Conservation (phyloP, 495 filamentous ascomycete genomes). For the Pseudomonodictys pantanalensis region DNA sequence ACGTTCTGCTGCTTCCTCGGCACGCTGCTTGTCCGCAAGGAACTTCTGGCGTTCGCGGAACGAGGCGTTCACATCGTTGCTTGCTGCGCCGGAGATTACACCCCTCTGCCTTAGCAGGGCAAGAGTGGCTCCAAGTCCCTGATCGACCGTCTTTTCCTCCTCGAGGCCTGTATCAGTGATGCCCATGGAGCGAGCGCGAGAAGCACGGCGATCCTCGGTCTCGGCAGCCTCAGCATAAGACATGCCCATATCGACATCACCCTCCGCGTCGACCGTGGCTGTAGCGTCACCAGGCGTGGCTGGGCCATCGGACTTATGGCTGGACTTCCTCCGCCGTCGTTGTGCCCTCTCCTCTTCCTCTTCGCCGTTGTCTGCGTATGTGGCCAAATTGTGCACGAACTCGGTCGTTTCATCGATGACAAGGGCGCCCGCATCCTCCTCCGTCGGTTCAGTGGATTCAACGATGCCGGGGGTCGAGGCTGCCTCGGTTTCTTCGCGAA, state of each 20-base stretch:
- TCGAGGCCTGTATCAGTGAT: constrained; percentile 74
- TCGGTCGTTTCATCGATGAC: constrained; percentile 93
- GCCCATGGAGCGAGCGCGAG: constrained; percentile 52
- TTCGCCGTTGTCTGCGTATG: background rate
- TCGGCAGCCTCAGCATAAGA: constrained; percentile 58
- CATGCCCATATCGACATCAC: constrained; percentile 63
- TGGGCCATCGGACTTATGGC: constrained; percentile 36
- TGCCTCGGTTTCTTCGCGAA: constrained; percentile 68
- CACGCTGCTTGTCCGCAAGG: constrained; percentile 69
- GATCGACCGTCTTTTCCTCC: constrained; percentile 72
- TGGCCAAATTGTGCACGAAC: constrained; percentile 80
- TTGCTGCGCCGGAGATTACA: constrained; percentile 63
- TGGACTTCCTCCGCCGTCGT: constrained; percentile 45
- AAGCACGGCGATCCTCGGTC: constrained; percentile 48
- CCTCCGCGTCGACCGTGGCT: constrained; percentile 53
- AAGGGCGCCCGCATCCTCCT: constrained; percentile 63
- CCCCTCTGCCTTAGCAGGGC: constrained; percentile 78
- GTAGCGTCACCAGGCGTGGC: constrained; percentile 36
- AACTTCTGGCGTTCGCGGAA: constrained; percentile 78
- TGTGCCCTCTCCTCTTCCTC: constrained; percentile 54
- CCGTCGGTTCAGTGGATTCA: constrained; percentile 49
- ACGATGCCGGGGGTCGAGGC: constrained; percentile 49
- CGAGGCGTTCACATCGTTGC: constrained; percentile 62
- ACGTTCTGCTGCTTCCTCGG: constrained; percentile 71
- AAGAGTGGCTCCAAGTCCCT: constrained; percentile 78